phyloP scores from a whole-genome alignment of 139 green algal species.

The Trebouxia sp. region DNA sequence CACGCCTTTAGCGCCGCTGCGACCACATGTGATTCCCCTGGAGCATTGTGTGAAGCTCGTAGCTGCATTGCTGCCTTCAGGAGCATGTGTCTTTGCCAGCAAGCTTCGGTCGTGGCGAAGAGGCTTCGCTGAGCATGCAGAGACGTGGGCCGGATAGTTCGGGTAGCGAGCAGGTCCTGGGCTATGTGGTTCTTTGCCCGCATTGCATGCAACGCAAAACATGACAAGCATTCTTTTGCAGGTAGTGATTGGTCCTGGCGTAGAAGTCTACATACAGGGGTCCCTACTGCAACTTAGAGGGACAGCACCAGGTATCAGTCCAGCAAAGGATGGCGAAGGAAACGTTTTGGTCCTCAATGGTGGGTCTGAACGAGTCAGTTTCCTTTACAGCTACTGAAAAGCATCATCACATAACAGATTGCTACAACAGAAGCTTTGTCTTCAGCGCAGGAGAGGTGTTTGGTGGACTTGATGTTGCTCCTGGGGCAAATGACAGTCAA shows the following conservation, averaged over 20 bases:
- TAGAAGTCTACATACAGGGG: constrained; percentile 8
- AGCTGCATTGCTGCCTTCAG: not conserved
- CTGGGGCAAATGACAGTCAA: constrained; percentile 55
- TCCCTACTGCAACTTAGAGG: constrained; percentile 81
- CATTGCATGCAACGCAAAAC: too few species aligned
- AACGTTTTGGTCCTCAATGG: constrained; percentile 78
- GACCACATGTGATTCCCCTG: not conserved
- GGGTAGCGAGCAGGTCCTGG: not conserved
- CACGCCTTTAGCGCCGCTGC: too few species aligned
- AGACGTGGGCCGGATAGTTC: constrained; percentile 2
- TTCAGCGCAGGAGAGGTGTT: constrained; percentile 64
- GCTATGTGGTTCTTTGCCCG: too few species aligned
- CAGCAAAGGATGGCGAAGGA: constrained; percentile 39
- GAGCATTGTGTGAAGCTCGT: not conserved
- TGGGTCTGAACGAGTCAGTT: not conserved
- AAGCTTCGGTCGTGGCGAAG: too few species aligned
- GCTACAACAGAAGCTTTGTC: not conserved
- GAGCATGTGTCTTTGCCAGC: not conserved
- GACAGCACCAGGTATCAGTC: not conserved
- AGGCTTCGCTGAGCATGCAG: not conserved
- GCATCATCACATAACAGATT: not conserved
- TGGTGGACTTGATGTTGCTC: constrained; percentile 46
- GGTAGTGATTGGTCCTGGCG: not conserved
- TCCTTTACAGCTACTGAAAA: too few species aligned
- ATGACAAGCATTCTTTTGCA: too few species aligned